Conservation (phyloP, 2,329 filamentous ascomycete species). For the Canariomyces notabilis region DNA sequence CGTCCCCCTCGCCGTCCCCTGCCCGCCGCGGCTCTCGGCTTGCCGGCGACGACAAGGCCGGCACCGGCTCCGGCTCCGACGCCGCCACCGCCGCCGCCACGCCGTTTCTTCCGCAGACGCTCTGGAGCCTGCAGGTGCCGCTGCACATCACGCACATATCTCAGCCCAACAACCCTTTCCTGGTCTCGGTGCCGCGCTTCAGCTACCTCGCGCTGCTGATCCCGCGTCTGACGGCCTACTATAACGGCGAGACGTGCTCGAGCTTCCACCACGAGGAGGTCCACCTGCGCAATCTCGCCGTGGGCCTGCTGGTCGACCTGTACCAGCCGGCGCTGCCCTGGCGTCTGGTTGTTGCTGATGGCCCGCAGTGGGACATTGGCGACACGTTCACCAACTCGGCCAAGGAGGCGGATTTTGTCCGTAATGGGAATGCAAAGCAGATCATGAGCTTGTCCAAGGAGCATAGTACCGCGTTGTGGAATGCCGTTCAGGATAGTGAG, state of each 20-base stretch:
- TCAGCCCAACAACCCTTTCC: conserved; percentile 42
- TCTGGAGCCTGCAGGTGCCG: conserved; percentile 52
- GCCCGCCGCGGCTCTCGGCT: not conserved
- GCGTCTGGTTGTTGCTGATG: conserved; percentile 50
- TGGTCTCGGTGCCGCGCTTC: conserved; percentile 52
- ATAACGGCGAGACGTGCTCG: conserved; percentile 48
- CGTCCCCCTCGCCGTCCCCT: conserved; percentile 2
- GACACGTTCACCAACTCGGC: conserved; percentile 61
- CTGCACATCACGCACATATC: conserved; percentile 50
- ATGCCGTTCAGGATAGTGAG: conserved; percentile 67
- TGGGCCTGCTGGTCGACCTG: conserved; percentile 51
- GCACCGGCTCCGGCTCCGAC: not conserved
- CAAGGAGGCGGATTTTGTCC: conserved; percentile 77
- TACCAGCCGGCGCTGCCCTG: conserved; percentile 52
- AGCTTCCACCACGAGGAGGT: conserved; percentile 56
- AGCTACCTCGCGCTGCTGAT: conserved; percentile 55
- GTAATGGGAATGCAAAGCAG: conserved; percentile 81
- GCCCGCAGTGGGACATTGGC: conserved; percentile 53
- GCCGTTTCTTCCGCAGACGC: conserved; percentile 40
- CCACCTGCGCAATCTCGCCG: conserved; percentile 48
- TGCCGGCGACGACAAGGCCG: not conserved
- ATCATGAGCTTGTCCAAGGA: conserved; percentile 86
- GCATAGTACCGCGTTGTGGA: conserved; percentile 78
- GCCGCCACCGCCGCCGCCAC: conserved; percentile 13
- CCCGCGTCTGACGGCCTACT: conserved; percentile 50